These are phyloP conservation scores for Lecanicillium sp. DNA, from an alignment of 2,329 filamentous ascomycete genomes.

Conservation along the genomic window DNA sequence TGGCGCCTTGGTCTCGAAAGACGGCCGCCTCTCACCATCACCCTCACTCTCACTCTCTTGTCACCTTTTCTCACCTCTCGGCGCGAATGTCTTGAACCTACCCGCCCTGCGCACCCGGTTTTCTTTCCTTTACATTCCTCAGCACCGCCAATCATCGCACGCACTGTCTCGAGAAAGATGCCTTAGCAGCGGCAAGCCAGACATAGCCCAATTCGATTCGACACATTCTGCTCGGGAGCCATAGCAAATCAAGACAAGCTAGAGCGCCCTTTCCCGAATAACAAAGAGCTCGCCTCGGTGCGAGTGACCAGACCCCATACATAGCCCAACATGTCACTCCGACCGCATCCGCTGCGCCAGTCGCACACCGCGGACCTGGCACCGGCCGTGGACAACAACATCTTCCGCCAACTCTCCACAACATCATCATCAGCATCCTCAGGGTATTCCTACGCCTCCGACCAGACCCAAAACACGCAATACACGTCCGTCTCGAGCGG, in stretches of 20 bases:
- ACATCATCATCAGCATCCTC: slow-evolving; percentile 66
- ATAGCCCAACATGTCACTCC: slow-evolving; percentile 39
- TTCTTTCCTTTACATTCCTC: slow-evolving; percentile 8
- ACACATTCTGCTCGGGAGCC: neutral
- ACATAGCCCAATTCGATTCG: neutral
- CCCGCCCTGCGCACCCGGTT: slow-evolving; percentile 3
- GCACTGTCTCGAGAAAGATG: slow-evolving; percentile 7
- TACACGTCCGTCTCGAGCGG: slow-evolving; percentile 65
- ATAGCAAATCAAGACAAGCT: slow-evolving; percentile 1
- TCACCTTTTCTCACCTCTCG: neutral
- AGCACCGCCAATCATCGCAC: slow-evolving; percentile 2
- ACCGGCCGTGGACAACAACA: slow-evolving; percentile 27
- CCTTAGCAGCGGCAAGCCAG: slow-evolving; percentile 4
- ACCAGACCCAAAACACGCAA: slow-evolving; percentile 49
- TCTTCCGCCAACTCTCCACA: slow-evolving; percentile 59
- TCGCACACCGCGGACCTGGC: slow-evolving; percentile 41
- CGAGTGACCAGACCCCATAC: slow-evolving; percentile 12
- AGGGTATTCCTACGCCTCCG: slow-evolving; percentile 53
- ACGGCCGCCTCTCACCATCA: neutral
- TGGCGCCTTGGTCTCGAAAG: no score
- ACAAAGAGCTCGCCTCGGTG: neutral
- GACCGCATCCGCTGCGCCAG: slow-evolving; percentile 50
- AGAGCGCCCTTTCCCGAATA: neutral
- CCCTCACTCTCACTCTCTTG: neutral
- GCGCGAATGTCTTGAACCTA: slow-evolving; percentile 10